These are phyloP conservation scores for Marasmius fiardii DNA, from an alignment of 1,284 basidiomycete species.

Conservation along the genomic window DNA sequence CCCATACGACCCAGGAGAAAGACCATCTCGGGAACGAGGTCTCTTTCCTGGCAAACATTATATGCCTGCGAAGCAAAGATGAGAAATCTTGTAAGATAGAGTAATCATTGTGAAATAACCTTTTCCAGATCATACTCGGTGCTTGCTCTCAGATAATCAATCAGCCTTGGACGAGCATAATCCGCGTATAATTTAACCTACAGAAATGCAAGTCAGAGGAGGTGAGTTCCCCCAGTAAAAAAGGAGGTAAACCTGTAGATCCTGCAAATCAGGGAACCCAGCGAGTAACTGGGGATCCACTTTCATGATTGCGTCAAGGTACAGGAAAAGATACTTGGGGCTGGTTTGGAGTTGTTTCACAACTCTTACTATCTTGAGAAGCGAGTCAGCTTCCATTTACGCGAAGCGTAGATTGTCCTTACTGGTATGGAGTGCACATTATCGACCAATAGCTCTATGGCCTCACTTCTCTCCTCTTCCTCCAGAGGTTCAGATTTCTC, in stretches of 20 bases:
- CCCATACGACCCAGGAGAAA: conserved; percentile 97
- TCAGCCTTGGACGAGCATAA: conserved; percentile 74
- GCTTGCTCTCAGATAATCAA: conserved; percentile 90
- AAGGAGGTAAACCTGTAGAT: conserved; percentile 23
- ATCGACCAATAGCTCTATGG: conserved; percentile 88
- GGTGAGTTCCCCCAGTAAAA: background rate
- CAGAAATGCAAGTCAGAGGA: background rate
- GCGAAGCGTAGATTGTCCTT: conserved; percentile 24
- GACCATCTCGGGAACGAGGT: conserved; percentile 95
- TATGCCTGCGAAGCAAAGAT: conserved; percentile 67
- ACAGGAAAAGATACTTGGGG: conserved; percentile 87
- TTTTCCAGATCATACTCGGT: conserved; percentile 90
- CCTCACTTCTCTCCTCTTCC: conserved; percentile 50
- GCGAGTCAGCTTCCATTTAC: background rate
- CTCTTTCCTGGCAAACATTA: conserved; percentile 77
- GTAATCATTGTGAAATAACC: conserved; percentile 41
- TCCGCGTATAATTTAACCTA: conserved; percentile 91
- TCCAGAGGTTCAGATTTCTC: conserved; percentile 17
- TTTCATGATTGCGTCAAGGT: conserved; percentile 88
- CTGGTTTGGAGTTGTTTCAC: conserved; percentile 81
- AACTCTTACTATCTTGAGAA: conserved; percentile 74
- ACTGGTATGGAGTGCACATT: conserved; percentile 96
- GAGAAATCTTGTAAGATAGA: background rate
- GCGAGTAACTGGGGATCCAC: conserved; percentile 82
- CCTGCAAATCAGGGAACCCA: conserved; percentile 84